Conservation (phyloP, 768 basidiomycete species). For the Boletus barrowsii region DNA sequence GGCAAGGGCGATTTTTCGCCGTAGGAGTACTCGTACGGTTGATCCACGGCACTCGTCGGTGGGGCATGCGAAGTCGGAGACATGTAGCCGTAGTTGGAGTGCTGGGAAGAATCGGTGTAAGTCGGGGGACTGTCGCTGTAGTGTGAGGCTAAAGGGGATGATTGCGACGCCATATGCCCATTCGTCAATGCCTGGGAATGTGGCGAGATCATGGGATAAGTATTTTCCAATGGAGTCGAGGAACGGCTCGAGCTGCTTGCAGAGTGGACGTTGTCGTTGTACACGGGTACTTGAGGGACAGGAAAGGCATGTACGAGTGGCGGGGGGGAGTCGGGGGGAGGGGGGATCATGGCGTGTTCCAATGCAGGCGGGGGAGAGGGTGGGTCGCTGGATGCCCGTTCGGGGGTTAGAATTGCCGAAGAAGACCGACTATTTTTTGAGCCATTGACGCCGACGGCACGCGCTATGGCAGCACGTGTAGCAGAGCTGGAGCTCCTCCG, state of each 20-base stretch:
- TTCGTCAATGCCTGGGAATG: slow-evolving; percentile 37
- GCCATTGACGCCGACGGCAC: slow-evolving; percentile 33
- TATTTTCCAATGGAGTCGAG: slow-evolving; percentile 43
- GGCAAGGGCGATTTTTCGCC: slow-evolving; percentile 29
- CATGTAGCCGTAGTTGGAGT: slow-evolving; percentile 30
- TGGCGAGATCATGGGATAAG: slow-evolving; percentile 38
- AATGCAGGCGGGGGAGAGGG: slow-evolving; percentile 42
- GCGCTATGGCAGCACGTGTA: slow-evolving; percentile 56
- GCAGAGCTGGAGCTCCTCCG: slow-evolving; percentile 56
- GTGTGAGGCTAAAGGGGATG: slow-evolving; percentile 29
- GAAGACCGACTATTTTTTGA: slow-evolving; percentile 26
- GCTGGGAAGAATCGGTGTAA: slow-evolving; percentile 31
- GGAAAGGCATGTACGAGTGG: slow-evolving; percentile 46
- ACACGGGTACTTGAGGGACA: slow-evolving; percentile 18
- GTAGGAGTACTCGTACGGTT: slow-evolving; percentile 30
- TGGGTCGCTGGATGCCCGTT: slow-evolving; percentile 24
- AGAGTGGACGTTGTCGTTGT: slow-evolving; percentile 29
- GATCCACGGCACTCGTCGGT: slow-evolving; percentile 24
- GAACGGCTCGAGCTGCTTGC: slow-evolving; percentile 40
- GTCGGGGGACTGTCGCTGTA: slow-evolving; percentile 30
- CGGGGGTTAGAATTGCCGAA: slow-evolving; percentile 23
- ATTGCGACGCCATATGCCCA: slow-evolving; percentile 30
- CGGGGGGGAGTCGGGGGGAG: slow-evolving; percentile 56
- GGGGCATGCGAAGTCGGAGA: slow-evolving; percentile 25
- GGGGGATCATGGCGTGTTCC: slow-evolving; percentile 39